These are phyloP conservation scores for Mycogone perniciosa DNA, from an alignment of 2,329 filamentous ascomycete genomes.

Conservation along the genomic window DNA sequence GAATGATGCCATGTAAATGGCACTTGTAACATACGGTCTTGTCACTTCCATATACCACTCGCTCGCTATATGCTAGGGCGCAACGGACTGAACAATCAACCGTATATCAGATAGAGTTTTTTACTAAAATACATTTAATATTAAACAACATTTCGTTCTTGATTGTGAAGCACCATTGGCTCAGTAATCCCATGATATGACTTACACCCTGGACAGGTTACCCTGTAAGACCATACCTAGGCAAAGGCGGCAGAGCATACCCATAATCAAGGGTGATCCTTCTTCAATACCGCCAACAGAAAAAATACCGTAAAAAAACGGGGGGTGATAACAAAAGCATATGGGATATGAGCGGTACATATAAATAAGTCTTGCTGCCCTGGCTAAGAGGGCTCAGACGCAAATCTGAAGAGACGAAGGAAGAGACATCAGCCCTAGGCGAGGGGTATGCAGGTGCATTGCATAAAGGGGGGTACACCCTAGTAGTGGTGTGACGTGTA, in stretches of 20 bases:
- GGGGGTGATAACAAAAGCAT: neutral
- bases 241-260: too few relatives aligned
- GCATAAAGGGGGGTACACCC: constrained; percentile 8
- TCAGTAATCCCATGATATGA: too few relatives aligned
- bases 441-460: constrained; percentile 6
- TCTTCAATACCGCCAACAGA: too few relatives aligned
- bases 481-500: constrained; percentile 6
- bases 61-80: neutral
- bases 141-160: neutral
- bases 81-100: too few relatives aligned
- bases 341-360: neutral
- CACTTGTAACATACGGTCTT: too few relatives aligned
- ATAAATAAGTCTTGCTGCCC: neutral
- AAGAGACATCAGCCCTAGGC: neutral
- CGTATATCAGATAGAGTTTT: neutral
- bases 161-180: too few relatives aligned
- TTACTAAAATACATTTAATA: neutral
- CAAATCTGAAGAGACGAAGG: neutral
- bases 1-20: too few relatives aligned
- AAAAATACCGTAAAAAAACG: too few relatives aligned
- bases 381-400: neutral
- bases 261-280: too few relatives aligned
- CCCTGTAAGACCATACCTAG: too few relatives aligned
- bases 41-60: neutral
- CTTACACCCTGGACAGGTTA: too few relatives aligned